These are phyloP conservation scores for Candolleomyces aberdarensis DNA, from an alignment of 768 basidiomycete species.

Conservation along the genomic window DNA sequence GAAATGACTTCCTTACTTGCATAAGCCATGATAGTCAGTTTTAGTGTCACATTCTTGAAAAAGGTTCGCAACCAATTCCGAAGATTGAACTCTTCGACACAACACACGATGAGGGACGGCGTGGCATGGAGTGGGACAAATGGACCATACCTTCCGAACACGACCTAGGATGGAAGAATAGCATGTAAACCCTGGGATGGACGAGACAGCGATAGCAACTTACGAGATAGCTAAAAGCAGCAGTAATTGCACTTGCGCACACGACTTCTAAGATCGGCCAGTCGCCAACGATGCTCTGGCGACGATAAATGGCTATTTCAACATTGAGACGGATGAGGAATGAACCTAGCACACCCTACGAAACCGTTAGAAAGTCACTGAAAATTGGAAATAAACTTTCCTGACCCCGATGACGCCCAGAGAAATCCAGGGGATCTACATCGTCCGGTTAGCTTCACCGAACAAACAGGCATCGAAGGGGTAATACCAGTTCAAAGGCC, in stretches of 20 bases:
- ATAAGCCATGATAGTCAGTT: constrained; percentile 71
- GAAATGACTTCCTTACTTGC: constrained; percentile 54
- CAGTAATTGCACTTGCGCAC: constrained; percentile 59
- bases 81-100: constrained; percentile 57
- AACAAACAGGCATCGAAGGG: neutral
- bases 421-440: constrained; percentile 66
- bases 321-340: constrained; percentile 66
- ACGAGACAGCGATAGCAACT: constrained; percentile 13
- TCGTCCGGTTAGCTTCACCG: neutral
- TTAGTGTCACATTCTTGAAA: constrained; percentile 79
- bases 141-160: constrained; percentile 36
- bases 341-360: constrained; percentile 62
- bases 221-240: constrained; percentile 69
- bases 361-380: constrained; percentile 3
- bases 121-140: neutral
- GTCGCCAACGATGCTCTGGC: constrained; percentile 49
- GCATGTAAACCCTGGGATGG: neutral
- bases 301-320: constrained; percentile 57
- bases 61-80: constrained; percentile 79
- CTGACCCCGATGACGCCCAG: constrained; percentile 62
- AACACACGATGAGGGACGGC: neutral
- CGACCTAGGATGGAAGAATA: constrained; percentile 40
- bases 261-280: constrained; percentile 69
- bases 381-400: neutral
- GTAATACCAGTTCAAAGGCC: constrained; percentile 64